phyloP scores from a whole-genome alignment of 352 stramenopile genomes.

The Globisporangium abappressorium region DNA sequence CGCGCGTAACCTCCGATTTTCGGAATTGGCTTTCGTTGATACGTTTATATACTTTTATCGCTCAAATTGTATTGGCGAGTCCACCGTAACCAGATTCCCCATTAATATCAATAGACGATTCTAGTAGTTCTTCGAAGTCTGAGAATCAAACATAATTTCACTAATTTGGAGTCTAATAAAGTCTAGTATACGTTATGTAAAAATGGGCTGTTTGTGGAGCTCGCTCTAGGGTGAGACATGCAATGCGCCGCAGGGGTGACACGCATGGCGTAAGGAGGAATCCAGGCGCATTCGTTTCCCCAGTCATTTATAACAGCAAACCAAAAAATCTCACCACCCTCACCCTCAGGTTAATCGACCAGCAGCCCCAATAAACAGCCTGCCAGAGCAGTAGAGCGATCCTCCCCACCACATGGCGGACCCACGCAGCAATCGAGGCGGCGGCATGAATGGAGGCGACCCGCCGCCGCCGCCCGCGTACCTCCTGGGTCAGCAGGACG shows the following conservation, averaged over 20 bases:
- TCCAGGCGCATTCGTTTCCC: neutral
- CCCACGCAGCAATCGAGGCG: neutral
- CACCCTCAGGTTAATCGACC: neutral
- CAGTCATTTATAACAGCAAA: neutral
- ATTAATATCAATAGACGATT: too few species aligned
- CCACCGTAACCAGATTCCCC: too few species aligned
- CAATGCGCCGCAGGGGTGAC: neutral
- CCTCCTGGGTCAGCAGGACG: neutral
- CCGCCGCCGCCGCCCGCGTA: neutral
- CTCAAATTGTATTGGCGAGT: too few species aligned
- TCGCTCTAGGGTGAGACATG: neutral
- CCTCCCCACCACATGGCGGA: neutral
- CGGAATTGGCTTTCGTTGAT: too few species aligned
- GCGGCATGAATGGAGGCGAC: too few species aligned
- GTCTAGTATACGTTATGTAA: too few species aligned
- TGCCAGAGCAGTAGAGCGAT: neutral
- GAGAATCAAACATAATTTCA: too few species aligned
- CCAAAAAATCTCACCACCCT: neutral
- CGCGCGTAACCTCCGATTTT: too few species aligned
- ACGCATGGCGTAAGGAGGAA: conserved; percentile 10
- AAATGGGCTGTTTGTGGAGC: too few species aligned
- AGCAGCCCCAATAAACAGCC: neutral
- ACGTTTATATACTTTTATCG: too few species aligned
- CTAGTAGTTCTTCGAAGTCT: too few species aligned
- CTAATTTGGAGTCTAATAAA: too few species aligned